These are phyloP conservation scores for Pisolithus tinctorius DNA, from an alignment of 768 basidiomycete species.

Conservation along the genomic window DNA sequence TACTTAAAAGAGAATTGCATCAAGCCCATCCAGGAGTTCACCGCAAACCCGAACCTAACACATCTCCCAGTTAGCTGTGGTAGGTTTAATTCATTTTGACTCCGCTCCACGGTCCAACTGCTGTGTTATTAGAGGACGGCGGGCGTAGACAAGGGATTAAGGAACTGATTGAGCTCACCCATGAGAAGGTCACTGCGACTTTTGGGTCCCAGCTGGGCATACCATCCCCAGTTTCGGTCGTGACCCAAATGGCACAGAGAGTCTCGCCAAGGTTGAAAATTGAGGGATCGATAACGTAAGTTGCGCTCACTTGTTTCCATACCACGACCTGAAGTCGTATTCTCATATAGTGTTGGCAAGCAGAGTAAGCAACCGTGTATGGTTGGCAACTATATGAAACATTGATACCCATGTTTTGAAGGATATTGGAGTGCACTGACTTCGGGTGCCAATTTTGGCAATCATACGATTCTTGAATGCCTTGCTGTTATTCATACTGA, in stretches of 20 bases:
- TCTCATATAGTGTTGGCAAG: background rate
- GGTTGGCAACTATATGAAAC: no score
- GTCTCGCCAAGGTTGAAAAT: background rate
- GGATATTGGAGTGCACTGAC: constrained; percentile 14
- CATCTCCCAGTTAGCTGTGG: background rate
- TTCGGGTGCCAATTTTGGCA: background rate
- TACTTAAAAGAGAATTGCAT: background rate
- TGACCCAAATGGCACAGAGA: background rate
- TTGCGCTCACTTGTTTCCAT: background rate
- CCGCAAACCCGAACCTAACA: background rate
- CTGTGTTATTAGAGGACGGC: background rate
- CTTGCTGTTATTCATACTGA: constrained; percentile 13
- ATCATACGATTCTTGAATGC: constrained; percentile 4
- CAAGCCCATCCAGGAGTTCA: background rate
- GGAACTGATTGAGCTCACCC: background rate
- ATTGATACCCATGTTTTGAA: background rate
- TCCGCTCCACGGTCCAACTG: background rate
- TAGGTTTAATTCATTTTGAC: background rate
- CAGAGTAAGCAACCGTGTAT: background rate
- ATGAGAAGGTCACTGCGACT: background rate
- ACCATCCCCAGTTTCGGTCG: background rate
- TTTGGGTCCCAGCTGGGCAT: background rate
- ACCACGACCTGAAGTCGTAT: no score
- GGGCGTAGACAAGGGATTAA: background rate
- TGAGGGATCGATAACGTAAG: background rate